Percentiles rank a stretch among this genome's conserved stretches.
These are phyloP conservation scores for Leptographium galeiforme DNA, from an alignment of 2,329 filamentous ascomycete species.

Conservation along the genomic window DNA sequence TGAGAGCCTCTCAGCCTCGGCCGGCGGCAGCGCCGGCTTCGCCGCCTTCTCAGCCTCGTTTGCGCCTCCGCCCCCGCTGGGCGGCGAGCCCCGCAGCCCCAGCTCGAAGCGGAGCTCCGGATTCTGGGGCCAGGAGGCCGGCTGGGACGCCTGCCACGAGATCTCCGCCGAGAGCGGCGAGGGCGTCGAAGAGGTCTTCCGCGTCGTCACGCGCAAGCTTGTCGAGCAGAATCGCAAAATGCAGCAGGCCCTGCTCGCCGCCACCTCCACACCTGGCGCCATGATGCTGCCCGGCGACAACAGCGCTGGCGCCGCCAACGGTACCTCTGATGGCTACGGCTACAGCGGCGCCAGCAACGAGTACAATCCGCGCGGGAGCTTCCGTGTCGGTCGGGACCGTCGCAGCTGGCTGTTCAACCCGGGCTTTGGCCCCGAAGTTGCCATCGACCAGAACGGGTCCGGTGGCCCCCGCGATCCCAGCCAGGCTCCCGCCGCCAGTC, in stretches of 20 bases:
- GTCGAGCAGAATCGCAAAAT: conserved; percentile 52
- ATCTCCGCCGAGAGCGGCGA: conserved; percentile 89
- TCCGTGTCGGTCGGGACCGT: conserved; percentile 43
- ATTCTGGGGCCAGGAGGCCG: conserved; percentile 84
- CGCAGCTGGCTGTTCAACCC: conserved; percentile 47
- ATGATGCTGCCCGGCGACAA: conserved; percentile 6
- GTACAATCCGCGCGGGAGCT: conserved; percentile 33
- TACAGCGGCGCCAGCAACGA: conserved; percentile 30
- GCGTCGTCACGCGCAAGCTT: conserved; percentile 50
- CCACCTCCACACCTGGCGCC: conserved; percentile 36
- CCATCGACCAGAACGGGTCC: conserved; percentile 27
- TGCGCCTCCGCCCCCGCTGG: conserved; percentile 10
- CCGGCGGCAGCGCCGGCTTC: not conserved
- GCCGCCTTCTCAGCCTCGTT: not conserved
- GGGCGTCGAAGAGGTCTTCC: conserved; percentile 92
- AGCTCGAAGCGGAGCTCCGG: conserved; percentile 56
- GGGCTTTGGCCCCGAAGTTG: conserved; percentile 36
- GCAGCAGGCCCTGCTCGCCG: conserved; percentile 43
- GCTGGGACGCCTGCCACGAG: conserved; percentile 96
- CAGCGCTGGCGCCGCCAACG: conserved; percentile 2
- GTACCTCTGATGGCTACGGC: conserved; percentile 1
- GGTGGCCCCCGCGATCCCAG: not conserved
- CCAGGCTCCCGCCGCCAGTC: not conserved
- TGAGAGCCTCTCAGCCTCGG: not conserved
- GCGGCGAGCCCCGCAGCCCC: conserved; percentile 41